Evolutionary conservation across 1,284 basidiomycete genomes (phyloP).

Genomic region (Cryptococcus sp.): DNA sequence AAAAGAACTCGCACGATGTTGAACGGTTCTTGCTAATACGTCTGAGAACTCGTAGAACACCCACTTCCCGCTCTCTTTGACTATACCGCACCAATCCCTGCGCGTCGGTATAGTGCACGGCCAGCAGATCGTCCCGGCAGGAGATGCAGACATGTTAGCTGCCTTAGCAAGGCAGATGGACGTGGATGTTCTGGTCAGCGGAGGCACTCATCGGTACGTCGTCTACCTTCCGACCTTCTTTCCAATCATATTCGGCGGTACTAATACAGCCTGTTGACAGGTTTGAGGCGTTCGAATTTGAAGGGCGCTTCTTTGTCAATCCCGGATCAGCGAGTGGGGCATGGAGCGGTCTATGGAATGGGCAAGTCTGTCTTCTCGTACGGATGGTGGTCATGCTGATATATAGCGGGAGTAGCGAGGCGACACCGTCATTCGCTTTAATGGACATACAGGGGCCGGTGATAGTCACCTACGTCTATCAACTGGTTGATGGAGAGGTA

Average conservation of each 20-base stretch:
- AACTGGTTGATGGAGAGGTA: slow-evolving; percentile 89
- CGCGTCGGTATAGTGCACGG: slow-evolving; percentile 93
- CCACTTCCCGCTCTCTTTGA: slow-evolving; percentile 77
- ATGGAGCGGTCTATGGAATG: slow-evolving; percentile 75
- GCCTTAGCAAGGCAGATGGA: slow-evolving; percentile 93
- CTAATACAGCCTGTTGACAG: slow-evolving; percentile 52
- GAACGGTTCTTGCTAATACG: background rate
- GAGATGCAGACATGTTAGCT: slow-evolving; percentile 84
- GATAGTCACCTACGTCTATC: slow-evolving; percentile 94
- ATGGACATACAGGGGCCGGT: slow-evolving; percentile 95
- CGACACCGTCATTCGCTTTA: slow-evolving; percentile 81
- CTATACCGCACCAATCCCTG: slow-evolving; percentile 74
- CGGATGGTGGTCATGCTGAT: background rate
- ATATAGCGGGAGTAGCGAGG: slow-evolving; percentile 55
- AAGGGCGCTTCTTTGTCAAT: slow-evolving; percentile 91
- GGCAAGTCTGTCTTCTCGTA: slow-evolving; percentile 55
- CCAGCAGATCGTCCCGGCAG: slow-evolving; percentile 89
- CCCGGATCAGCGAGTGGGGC: slow-evolving; percentile 95
- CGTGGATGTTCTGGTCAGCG: slow-evolving; percentile 91
- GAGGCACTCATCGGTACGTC: slow-evolving; percentile 88
- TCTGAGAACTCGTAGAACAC: slow-evolving; percentile 31
- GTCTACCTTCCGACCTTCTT: background rate
- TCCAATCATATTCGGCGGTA: no score
- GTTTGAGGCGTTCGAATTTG: slow-evolving; percentile 91
- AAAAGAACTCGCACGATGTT: background rate